Base-by-base conservation (phyloP, 306 rosid genomes). In the Rosa rugosa region DNA sequence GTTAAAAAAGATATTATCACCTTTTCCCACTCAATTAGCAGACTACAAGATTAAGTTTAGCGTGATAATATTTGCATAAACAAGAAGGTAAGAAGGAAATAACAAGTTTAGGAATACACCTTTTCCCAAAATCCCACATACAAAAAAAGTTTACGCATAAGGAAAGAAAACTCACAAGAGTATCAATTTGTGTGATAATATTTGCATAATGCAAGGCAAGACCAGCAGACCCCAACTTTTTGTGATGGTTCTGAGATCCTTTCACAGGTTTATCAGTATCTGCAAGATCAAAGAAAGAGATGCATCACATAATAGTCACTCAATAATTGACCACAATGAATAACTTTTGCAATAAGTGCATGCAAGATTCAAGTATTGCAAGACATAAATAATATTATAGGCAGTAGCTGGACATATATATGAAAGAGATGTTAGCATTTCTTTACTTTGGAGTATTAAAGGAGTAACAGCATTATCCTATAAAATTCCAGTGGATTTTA, bases 141-240 rank as follows among this genome's bases (percentile, higher is more conserved):
- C 64, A 17, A 23, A 46, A 46, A 7, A 47, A 34, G 44, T 47
- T n/a, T 67, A 71, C 79, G 54, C 42, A 54, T 36, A 13, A 67
- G 72, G 44, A 73, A 40, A 41, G 2, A 47, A 70, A 69, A 91
- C 99, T 91, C 82, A 95, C 99, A 77, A 95, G 89, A 77, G 97
- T 89, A 80, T 95, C 99, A 59, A 95, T 88, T 89, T 95, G 99
- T 47, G 93, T 80, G 84, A 95, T 88, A 82, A 95, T 90, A 79
- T 89, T 91, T 71, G 99, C 99, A 79, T 91, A 95, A 85, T 95
- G 99, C 92, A 95, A 87, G 51, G 98, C 98, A 63, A 96, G 99
- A 86, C 99, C 99, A 64, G 98, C 94, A 73, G 93, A 86, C 49
- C 99, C 99, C 85, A 95, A 80, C 86, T 83, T 93, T 78, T 88